Conservation (phyloP, 305 asterid species). For the Coffea humblotiana region DNA sequence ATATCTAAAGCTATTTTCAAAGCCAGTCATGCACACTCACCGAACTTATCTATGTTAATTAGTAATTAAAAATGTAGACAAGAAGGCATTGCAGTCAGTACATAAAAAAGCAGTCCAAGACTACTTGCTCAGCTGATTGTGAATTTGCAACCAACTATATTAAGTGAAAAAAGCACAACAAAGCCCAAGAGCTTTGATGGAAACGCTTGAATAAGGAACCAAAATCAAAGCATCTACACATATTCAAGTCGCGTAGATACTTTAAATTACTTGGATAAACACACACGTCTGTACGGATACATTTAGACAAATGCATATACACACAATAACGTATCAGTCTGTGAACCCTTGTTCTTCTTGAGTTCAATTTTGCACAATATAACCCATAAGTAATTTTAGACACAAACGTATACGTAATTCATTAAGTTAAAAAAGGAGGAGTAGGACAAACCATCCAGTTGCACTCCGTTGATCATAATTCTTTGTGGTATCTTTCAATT, state of each 20-base stretch:
- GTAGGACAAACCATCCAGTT: slow-evolving; percentile 84
- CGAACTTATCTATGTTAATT: no score
- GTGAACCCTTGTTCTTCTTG: background rate
- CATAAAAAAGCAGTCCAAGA: no score
- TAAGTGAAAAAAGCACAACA: no score
- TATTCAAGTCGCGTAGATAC: background rate
- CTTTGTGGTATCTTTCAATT: slow-evolving; percentile 89
- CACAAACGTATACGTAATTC: slow-evolving; percentile 4
- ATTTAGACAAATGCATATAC: background rate
- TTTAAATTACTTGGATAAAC: background rate
- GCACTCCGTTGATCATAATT: slow-evolving; percentile 79
- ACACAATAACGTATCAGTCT: background rate
- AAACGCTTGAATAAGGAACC: no score
- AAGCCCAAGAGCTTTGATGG: no score
- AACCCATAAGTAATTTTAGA: background rate
- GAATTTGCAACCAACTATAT: no score
- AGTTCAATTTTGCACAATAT: background rate
- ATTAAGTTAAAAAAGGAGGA: slow-evolving; percentile 12
- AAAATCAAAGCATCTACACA: background rate
- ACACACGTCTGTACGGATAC: background rate
- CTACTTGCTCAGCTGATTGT: no score
- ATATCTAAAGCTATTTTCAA: no score
- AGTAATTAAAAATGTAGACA: no score
- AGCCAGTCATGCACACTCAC: no score
- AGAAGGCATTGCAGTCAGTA: no score